These are phyloP conservation scores for Uncinocarpus reesii DNA, from an alignment of 2,329 filamentous ascomycete genomes.

Conservation along the genomic window DNA sequence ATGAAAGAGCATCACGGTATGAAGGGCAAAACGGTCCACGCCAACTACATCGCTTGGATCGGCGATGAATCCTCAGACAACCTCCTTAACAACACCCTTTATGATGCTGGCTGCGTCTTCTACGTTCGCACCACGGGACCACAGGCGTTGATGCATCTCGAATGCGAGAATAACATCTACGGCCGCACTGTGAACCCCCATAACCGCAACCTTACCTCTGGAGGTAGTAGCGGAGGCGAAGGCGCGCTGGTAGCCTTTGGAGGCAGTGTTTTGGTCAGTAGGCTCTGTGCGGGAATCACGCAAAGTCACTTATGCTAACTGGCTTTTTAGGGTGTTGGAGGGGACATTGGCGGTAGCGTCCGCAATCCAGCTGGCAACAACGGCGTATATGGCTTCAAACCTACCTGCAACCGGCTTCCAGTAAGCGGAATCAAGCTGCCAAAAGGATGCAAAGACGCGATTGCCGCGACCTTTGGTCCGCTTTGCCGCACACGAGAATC, in stretches of 20 bases:
- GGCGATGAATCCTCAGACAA: slow-evolving; percentile 24
- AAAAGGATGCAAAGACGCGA: slow-evolving; percentile 31
- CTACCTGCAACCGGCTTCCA: slow-evolving; percentile 39
- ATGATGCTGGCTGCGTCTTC: slow-evolving; percentile 51
- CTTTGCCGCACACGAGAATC: slow-evolving; percentile 46
- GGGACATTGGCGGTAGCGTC: slow-evolving; percentile 47
- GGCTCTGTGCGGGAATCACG: too few species aligned
- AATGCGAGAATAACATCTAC: slow-evolving; percentile 52
- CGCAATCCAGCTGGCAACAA: slow-evolving; percentile 42
- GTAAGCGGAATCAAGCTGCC: slow-evolving; percentile 37
- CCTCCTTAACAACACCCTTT: slow-evolving; percentile 48
- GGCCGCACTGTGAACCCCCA: slow-evolving; percentile 54
- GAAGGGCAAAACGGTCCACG: slow-evolving; percentile 45
- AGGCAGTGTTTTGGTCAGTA: slow-evolving; percentile 44
- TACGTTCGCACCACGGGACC: slow-evolving; percentile 63
- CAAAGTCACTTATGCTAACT: background rate
- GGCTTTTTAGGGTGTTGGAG: slow-evolving; percentile 44
- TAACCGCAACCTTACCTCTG: slow-evolving; percentile 50
- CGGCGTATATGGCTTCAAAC: slow-evolving; percentile 44
- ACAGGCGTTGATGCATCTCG: slow-evolving; percentile 45
- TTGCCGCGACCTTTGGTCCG: slow-evolving; percentile 49
- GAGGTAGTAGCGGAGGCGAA: slow-evolving; percentile 58
- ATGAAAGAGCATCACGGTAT: slow-evolving; percentile 41
- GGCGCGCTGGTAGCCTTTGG: slow-evolving; percentile 49
- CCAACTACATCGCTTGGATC: slow-evolving; percentile 32